Evolutionary conservation across 148 eudicot genomes (phyloP).

Genomic region (Oxyria digyna): DNA sequence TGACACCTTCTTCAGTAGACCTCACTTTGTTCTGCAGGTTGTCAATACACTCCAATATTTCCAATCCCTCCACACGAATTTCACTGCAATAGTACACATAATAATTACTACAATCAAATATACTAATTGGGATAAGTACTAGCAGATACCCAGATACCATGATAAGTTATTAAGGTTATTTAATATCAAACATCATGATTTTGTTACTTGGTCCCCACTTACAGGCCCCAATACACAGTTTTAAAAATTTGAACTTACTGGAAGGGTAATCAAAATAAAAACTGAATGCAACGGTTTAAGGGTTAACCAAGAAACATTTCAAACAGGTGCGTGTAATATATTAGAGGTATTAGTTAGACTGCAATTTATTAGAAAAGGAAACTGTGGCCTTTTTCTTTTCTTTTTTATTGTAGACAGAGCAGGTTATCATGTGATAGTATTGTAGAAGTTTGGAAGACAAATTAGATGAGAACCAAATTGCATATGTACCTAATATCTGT

Average conservation of each 20-base stretch:
- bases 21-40: constrained; percentile 55
- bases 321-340: neutral
- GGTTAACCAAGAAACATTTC: neutral
- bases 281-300: neutral
- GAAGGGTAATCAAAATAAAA: neutral
- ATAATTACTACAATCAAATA: neutral
- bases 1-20: constrained; percentile 68
- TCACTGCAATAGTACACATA: neutral
- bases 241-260: neutral
- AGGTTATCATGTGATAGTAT: neutral
- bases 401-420: neutral
- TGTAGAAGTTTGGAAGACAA: neutral
- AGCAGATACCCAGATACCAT: neutral
- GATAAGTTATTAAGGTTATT: neutral
- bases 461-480: neutral
- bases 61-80: constrained; percentile 24
- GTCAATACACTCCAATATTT: constrained; percentile 80
- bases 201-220: no score
- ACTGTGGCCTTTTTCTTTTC: no score
- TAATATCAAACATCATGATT: neutral
- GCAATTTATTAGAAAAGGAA: neutral
- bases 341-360: neutral
- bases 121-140: neutral
- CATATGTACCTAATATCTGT: constrained; percentile 72
- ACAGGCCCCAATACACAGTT: no score